These are phyloP conservation scores for Xylaria sp. DNA, from an alignment of 2,329 filamentous ascomycete genomes.

Conservation along the genomic window DNA sequence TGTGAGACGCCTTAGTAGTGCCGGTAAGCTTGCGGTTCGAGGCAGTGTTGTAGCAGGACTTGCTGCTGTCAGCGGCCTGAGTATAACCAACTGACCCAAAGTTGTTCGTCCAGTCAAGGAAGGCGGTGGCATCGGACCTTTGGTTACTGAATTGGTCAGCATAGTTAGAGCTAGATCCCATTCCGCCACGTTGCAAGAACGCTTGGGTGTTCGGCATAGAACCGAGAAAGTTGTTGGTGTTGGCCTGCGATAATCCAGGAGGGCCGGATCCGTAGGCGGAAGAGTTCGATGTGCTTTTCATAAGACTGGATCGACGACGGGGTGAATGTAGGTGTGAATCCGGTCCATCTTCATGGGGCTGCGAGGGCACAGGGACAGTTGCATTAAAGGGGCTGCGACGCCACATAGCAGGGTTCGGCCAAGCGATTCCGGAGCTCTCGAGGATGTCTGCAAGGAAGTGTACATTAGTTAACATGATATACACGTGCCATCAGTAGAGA, in stretches of 20 bases:
- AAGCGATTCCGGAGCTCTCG: conserved; percentile 74
- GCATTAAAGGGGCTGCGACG: conserved; percentile 48
- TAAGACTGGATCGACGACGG: conserved; percentile 40
- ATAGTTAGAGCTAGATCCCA: conserved; percentile 23
- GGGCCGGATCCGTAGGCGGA: conserved; percentile 19
- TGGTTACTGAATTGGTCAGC: conserved; percentile 32
- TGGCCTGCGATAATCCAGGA: conserved; percentile 25
- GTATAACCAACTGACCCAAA: conserved; percentile 26
- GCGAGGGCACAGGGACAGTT: conserved; percentile 45
- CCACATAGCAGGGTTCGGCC: conserved; percentile 77
- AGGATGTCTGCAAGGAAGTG: conserved; percentile 61
- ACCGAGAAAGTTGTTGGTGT: conserved; percentile 24
- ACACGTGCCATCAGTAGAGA: not conserved
- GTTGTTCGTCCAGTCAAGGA: conserved; percentile 34
- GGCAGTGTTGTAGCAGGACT: conserved; percentile 19
- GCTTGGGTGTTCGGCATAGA: conserved; percentile 36
- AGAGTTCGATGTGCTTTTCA: conserved; percentile 21
- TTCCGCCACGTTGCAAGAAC: conserved; percentile 30
- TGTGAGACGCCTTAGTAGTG: conserved; percentile 38
- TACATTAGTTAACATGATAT: conserved; percentile 21
- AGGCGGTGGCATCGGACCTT: conserved; percentile 32
- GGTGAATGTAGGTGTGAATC: conserved; percentile 69
- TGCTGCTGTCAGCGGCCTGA: conserved; percentile 22
- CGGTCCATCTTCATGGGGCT: conserved; percentile 47
- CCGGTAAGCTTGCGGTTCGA: conserved; percentile 22